Evolutionary conservation across 345 rosid genomes (phyloP).

Genomic region (Combretum micranthum): DNA sequence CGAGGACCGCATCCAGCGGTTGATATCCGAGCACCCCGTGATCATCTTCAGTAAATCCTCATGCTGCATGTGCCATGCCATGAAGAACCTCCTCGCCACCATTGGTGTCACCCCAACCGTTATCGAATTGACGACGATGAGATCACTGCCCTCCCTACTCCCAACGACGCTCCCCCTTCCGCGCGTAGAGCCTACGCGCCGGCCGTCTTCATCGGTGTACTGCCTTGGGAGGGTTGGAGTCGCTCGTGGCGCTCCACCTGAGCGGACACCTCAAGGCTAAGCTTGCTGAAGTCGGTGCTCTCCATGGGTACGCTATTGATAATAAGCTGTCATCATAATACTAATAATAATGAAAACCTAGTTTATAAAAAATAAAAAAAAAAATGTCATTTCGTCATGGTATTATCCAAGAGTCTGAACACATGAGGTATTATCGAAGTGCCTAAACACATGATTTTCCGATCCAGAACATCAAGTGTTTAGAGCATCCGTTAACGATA

Average conservation of each 20-base stretch:
- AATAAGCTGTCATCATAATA: too few species aligned
- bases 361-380: too few species aligned
- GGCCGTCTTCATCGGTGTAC: constrained; percentile 33
- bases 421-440: too few species aligned
- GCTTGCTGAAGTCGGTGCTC: constrained; percentile 39
- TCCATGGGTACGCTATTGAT: constrained; percentile 15
- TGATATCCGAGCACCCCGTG: constrained; percentile 83
- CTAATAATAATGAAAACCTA: too few species aligned
- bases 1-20: constrained; percentile 64
- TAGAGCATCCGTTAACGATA: too few species aligned
- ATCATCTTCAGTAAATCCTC: constrained; percentile 83
- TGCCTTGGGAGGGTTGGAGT: constrained; percentile 37
- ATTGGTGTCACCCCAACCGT: constrained; percentile 89
- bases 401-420: too few species aligned
- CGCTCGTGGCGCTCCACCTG: constrained; percentile 42
- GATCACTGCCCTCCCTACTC: constrained; percentile 12
- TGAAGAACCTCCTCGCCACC: constrained; percentile 69
- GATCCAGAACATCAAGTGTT: too few species aligned
- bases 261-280: constrained; percentile 38
- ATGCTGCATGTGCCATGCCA: constrained; percentile 95
- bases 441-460: too few species aligned
- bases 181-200: constrained; percentile 8
- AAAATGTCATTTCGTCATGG: too few species aligned
- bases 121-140: constrained; percentile 58
- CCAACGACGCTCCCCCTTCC: neutral